Base-by-base conservation (phyloP, 345 rosid species). In the Hibiscus syriacus region DNA sequence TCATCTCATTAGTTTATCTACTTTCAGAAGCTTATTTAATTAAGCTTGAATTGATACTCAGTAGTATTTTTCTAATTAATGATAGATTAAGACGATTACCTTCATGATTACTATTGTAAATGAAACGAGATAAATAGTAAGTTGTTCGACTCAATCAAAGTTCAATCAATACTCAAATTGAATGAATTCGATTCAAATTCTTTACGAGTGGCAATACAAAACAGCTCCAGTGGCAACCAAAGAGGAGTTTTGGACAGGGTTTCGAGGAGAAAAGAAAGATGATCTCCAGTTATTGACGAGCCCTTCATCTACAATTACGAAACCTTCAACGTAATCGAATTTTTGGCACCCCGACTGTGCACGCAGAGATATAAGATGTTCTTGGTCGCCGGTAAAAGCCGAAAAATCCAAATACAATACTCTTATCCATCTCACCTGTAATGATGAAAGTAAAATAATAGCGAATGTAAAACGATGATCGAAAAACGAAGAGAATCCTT, bases 221-320 rank as follows among this genome's bases (percentile, higher is more conserved):
- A 86, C 89, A 25, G 86, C 85, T 1, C 90, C 89, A 43, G 81
- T 63, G 13, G 89, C 41, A 23, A 66, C 76, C 36, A 94, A 71
- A 19, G 97, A 86, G 45, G 81, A 77, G 46, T 90, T 85, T 66
- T 94, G 89, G 25, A 89, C 87, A 50, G 99, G 95, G 75, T 94
- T 94, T 46, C 66, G 80, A 22, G 96, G 89, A 64, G 97, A 94
- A 71, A 94, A 89, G 86, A 94, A 94, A 54, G 99, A 94, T 1
- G 97, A 94, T 55, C 99, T 86, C 97, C 99, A 94, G 65, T 89
- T 94, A 69, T 91, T 94, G 49, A 89, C 83, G 2, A 91, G 89
- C 2, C 95, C 97, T 80, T 90, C 96, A 45, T 87, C 95, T 3
- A 91, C 99, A 30, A 90, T 86, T 26, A 94, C 99, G 78, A 94